Base-by-base conservation (phyloP, 257 asterid genomes). In the Solanum habrochaites region DNA sequence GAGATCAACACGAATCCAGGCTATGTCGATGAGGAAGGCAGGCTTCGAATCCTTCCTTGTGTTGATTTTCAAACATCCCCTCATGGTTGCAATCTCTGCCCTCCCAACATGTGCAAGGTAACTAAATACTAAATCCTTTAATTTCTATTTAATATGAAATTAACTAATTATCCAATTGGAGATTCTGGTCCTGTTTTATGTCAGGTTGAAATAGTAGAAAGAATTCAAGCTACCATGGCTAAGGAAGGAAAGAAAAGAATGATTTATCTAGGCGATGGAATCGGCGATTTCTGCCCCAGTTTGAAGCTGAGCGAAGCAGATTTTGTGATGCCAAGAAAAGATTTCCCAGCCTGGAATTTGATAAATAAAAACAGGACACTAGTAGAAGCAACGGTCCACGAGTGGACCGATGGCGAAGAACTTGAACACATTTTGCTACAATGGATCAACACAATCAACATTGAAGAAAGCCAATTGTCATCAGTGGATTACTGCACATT, bases 221-320 rank as follows among this genome's bases (percentile, higher is more conserved):
- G 94, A 86, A 95, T 96, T 23, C 97, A 93, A 88, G 94, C 90
- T 16, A 85, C 91, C 0, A 1, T 94, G 29, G 90, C 88, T 32
- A 89, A 89, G 35, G 95, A 94, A 87, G 98, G 95, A 64, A 88
- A 91, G 90, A 93, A 88, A 18, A 94, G 90, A 64, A 84, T 93
- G 43, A 92, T 95, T 39, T 96, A 96, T 56, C 88, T 96, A 0
- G 99, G 99, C 1, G 99, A 96, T 23, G 98, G 99, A 74, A 27
- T 1, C 3, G 98, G 98, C 1, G 99, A 96, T 88, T 95, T 90
- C 66, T 93, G 94, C 6, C 93, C 95, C 1, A 90, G 89, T 43
- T 90, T 93, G 88, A 93, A 87, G 83, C 91, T 93, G 0, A 89
- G 52, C 18, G 94, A 91, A 45, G 89, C 11, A 40, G 97, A 96